Conservation (phyloP, 2,329 filamentous ascomycete genomes). For the Talaromyces sp. region DNA sequence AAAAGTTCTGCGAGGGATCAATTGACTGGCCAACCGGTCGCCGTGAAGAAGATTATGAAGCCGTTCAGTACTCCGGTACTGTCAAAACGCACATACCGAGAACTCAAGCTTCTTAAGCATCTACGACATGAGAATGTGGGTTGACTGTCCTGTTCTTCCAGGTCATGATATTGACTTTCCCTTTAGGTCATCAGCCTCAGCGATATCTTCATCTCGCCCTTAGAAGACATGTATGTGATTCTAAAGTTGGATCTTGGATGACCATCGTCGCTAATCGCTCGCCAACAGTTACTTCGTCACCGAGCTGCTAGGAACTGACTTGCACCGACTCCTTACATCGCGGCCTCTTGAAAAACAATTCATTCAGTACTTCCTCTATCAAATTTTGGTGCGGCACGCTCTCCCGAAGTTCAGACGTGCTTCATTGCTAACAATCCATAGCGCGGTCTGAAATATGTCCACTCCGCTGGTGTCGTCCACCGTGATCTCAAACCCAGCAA, state of each 20-base stretch:
- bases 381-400: conserved; percentile 75
- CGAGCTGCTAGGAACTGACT: conserved; percentile 91
- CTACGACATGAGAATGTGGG: conserved; percentile 90
- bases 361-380: conserved; percentile 99
- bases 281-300: conserved; percentile 88
- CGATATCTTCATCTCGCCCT: conserved; percentile 98
- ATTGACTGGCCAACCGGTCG: conserved; percentile 93
- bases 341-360: conserved; percentile 98
- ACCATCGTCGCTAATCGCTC: not conserved
- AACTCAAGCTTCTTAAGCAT: conserved; percentile 96
- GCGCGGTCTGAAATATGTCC: conserved; percentile 98
- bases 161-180: conserved; percentile 1
- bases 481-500: conserved; percentile 98
- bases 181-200: conserved; percentile 89
- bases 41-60: conserved; percentile 99
- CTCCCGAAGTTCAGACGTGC: not conserved
- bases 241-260: not conserved
- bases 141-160: conserved; percentile 19
- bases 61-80: conserved; percentile 99
- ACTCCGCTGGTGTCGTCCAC: conserved; percentile 96
- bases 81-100: conserved; percentile 95
- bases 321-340: conserved; percentile 92
- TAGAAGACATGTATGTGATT: conserved; percentile 88
- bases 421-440: conserved; percentile 42
- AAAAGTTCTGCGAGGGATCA: conserved; percentile 92